Conservation (phyloP, 1,284 basidiomycete species). For the Cryptococcus neoformans region DNA sequence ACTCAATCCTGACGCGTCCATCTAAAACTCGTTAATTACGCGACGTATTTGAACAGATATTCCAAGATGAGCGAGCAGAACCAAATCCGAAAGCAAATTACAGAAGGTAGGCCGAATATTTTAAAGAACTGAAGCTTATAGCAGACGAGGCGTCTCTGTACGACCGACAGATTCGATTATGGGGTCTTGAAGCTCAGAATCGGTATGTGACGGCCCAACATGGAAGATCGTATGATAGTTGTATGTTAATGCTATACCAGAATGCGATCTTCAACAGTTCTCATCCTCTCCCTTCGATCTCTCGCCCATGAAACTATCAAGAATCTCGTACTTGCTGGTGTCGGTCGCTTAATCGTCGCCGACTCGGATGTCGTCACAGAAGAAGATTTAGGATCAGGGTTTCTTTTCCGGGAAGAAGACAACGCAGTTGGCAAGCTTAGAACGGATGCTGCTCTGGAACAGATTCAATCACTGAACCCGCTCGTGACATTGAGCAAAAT, state of each 20-base stretch:
- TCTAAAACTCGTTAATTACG: background rate
- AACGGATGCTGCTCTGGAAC: slow-evolving; percentile 73
- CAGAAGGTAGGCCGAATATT: slow-evolving; percentile 28
- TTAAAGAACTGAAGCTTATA: no score
- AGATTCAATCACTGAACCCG: slow-evolving; percentile 87
- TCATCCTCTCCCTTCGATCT: slow-evolving; percentile 76
- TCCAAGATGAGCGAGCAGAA: background rate
- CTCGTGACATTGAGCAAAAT: slow-evolving; percentile 74
- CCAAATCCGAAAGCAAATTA: slow-evolving; percentile 27
- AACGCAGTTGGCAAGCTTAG: slow-evolving; percentile 73
- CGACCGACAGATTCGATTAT: slow-evolving; percentile 94
- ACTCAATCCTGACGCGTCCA: background rate
- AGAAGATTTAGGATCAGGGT: slow-evolving; percentile 85
- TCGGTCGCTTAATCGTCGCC: slow-evolving; percentile 57
- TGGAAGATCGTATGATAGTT: background rate
- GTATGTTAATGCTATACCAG: slow-evolving; percentile 51
- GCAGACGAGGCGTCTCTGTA: slow-evolving; percentile 82
- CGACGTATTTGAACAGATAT: background rate
- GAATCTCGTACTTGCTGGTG: slow-evolving; percentile 66
- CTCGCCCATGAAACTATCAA: slow-evolving; percentile 95
- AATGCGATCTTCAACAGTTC: slow-evolving; percentile 89
- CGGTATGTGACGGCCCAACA: slow-evolving; percentile 55
- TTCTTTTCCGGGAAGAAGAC: slow-evolving; percentile 91
- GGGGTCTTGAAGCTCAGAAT: slow-evolving; percentile 97
- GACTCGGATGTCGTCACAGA: slow-evolving; percentile 53